Evolutionary conservation across 768 basidiomycete genomes (phyloP), one percentile per base, ranked within the genome.

Genomic region (Trametes cubensis): DNA sequence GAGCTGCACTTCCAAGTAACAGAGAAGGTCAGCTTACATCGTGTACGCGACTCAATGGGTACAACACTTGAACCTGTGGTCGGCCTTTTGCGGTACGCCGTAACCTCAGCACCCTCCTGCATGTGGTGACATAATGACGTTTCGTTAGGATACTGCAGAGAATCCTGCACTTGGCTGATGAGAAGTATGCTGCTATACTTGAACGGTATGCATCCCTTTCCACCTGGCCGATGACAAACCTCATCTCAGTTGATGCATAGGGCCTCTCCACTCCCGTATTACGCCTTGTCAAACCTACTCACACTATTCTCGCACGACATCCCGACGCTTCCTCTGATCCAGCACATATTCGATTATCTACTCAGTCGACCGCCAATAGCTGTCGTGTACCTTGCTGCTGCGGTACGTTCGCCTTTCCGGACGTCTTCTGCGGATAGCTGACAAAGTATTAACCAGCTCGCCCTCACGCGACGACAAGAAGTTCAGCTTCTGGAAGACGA

Each of bases 251-350:
- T 18, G 34, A 8, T 20, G 30, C 18, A 53, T 51, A 92, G 89
- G 55, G 83, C 81, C 26, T 84, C 90, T 0, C 91, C 91, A 0
- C 79, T 95, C 1, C 95, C 95, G 0, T 96, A 94, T 70, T 92
- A 89, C 71, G 92, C 94, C 0, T 82, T 98, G 18, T 92, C 94
- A 4, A 92, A 94, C 75, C 84, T 97, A 30, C 79, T 98, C 38
- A 96, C 94, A 0, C 82, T 96, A 30, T 94, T 98, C 76, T 87
- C 95, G 13, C 95, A 98, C 72, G 94, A 97, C 67, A 82, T 94
- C 59, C 92, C 95, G 8, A 91, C 90, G 2, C 81, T 96, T n/a
- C 83, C 89, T 5, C 85, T 95, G 41, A 90, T 94, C 26, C 94
- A 96, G 71, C 89, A 94, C 64, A 85, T 94, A 49, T 98, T 96